phyloP scores from a whole-genome alignment of 345 rosid genomes.

The Barbarea vulgaris region DNA sequence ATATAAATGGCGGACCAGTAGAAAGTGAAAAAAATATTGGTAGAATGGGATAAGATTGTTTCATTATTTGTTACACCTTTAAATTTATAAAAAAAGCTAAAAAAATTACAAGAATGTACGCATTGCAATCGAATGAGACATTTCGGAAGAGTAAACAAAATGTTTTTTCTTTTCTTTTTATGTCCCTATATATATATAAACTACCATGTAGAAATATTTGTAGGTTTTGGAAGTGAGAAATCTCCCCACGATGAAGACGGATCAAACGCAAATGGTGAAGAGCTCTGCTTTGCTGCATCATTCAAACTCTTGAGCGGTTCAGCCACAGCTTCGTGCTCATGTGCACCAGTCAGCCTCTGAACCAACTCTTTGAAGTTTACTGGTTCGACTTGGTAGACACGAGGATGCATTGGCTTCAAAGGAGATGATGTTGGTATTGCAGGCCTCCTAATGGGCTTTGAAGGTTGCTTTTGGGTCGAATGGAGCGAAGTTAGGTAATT shows the following conservation, averaged over 20 bases:
- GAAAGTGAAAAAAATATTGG: not conserved
- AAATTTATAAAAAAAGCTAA: not conserved
- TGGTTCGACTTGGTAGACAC: conserved; percentile 80
- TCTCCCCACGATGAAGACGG: conserved; percentile 28
- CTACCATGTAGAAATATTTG: conserved; percentile 27
- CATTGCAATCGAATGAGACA: not conserved
- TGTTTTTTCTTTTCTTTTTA: not conserved
- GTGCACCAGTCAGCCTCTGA: conserved; percentile 76
- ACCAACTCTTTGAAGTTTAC: conserved; percentile 79
- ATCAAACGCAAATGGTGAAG: conserved; percentile 26
- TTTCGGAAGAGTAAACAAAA: conserved; percentile 1
- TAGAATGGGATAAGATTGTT: not conserved
- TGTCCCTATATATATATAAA: not conserved
- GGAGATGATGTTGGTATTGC: conserved; percentile 50
- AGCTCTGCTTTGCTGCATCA: conserved; percentile 6
- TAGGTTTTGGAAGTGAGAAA: conserved; percentile 29
- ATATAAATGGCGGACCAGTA: not conserved
- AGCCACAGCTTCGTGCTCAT: conserved; percentile 25
- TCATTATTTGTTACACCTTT: not conserved
- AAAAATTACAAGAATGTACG: not conserved
- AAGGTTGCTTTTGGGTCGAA: conserved; percentile 52
- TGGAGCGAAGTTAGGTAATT: conserved; percentile 52
- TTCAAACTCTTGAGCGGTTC: conserved; percentile 20
- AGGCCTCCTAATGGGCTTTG: conserved; percentile 69
- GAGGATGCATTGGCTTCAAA: conserved; percentile 61